Evolutionary conservation across 2,329 filamentous ascomycete species (phyloP), one percentile per base, ranked within the genome.

Genomic region (Chaetomium sp.): DNA sequence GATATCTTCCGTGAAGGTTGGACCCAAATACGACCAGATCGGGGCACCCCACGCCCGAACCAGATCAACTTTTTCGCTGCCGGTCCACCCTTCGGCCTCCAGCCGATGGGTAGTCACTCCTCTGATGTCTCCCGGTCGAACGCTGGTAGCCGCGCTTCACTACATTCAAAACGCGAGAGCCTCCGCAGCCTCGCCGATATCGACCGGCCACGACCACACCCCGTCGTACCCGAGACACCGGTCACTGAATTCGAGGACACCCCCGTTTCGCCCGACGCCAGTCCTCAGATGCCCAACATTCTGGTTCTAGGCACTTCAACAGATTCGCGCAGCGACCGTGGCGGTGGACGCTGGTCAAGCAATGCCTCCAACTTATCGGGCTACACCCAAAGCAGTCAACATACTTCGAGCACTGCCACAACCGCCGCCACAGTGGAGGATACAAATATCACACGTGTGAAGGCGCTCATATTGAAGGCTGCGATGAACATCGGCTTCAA

Each of bases 221-320:
- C 70, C 2, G 72, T 74, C 1, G 79, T 85, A 4, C 91, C 91
- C 0, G 92, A 97, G 72, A 97, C 91, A 0, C 91, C 91, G 0
- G 92, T 92, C 0, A 97, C 91, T 4, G 91, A 96, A 63, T 96
- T 96, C 64, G 92, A 96, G 69, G 91, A 97, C 67, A 90, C 87
- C 0, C 86, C 89, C 4, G 82, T 90, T 44, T 95, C 91, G 0
- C 87, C 88, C 0, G 89, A 92, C 54, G 82, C 86, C 45, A 86
- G 81, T 6, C 82, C 86, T 0, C 85, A 84, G 41, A 81, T 91
- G 53, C 91, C 90, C 5, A 95, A 96, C 66, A 96, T 96, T 63
- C 79, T 96, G 51, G 86, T 96, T 0, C 79, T 96, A 0, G 90
- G 90, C 2, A 87, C 89, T 4, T 79, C 77, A 37, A 79, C 76